Evolutionary conservation across 257 asterid genomes (phyloP), one percentile per base, ranked within the genome.

Genomic region (Verbena officinalis): DNA sequence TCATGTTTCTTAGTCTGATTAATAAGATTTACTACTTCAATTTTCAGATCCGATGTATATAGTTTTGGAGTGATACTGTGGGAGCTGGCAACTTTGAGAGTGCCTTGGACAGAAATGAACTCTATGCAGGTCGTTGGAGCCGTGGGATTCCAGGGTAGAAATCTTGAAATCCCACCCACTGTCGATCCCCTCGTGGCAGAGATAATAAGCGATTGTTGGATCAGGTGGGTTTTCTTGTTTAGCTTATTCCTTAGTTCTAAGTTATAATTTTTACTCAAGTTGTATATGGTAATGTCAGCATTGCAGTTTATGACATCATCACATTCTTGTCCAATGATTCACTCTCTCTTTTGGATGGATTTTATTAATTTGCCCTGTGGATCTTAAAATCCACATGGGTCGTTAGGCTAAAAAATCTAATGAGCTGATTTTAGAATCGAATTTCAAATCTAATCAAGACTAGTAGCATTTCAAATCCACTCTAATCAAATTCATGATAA

Each of bases 71-170:
- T 92, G 64, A 92, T 92, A 72, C 74, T 92, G 44, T 92, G 98
- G 98, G 98, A 92, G 88, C 79, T 92, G 71, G 89, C 97, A 66
- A 92, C 98, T 39, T 80, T 84, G 38, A 83, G 84, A 60, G 88
- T 92, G 45, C 98, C 98, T 14, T 92, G 98, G 98, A 75, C 86
- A 52, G 98, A 84, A 73, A 78, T 89, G 97, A 90, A 92, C 84
- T 92, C 98, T 22, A 92, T 92, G 98, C 98, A 92, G 77, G 98
- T 92, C 9, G 97, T 92, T 73, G 98, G 98, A 61, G 98, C 98
- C n/a, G 98, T 92, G 75, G 98, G 97, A 21, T 92, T 86, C 76
- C 98, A 92, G 78, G 95, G 85, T 38, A 80, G 89, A 64, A 85
- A 83, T 76, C 95, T 87, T 10, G 87, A 72, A 12, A 85, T 92